These are phyloP conservation scores for Zea luxurians DNA, from an alignment of 176 grass and related monocot species.

Conservation along the genomic window DNA sequence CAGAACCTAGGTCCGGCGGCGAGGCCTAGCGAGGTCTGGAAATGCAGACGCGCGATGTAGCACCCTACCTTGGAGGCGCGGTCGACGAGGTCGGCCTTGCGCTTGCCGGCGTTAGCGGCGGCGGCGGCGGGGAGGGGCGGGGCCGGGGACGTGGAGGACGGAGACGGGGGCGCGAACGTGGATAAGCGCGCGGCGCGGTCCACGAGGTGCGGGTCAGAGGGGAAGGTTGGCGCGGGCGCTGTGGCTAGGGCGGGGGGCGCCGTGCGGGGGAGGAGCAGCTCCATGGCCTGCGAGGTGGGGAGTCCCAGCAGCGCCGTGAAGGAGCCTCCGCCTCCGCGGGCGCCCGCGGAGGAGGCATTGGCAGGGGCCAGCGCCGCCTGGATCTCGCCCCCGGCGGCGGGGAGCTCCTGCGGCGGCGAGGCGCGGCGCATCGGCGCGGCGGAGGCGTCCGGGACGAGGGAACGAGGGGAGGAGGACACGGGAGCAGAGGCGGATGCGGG, in stretches of 20 bases:
- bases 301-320: constrained; percentile 69
- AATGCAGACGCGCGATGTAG: neutral
- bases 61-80: constrained; percentile 34
- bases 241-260: constrained; percentile 24
- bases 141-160: constrained; percentile 28
- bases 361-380: constrained; percentile 14
- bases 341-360: neutral
- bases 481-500: neutral
- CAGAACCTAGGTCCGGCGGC: neutral
- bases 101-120: constrained; percentile 32
- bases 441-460: neutral
- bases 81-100: constrained; percentile 41
- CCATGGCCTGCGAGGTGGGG: constrained; percentile 48
- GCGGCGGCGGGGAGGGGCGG: constrained; percentile 7
- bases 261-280: constrained; percentile 39
- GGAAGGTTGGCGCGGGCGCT: constrained; percentile 39
- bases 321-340: constrained; percentile 25
- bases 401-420: constrained; percentile 37
- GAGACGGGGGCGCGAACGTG: constrained; percentile 43
- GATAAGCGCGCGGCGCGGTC: constrained; percentile 63
- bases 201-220: constrained; percentile 59
- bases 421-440: constrained; percentile 45
- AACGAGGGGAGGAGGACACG: neutral
- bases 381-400: constrained; percentile 49
- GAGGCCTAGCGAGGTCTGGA: neutral